Evolutionary conservation across 2,329 filamentous ascomycete species (phyloP), one percentile per base, ranked within the genome.

Genomic region (Uncinocarpus reesii): DNA sequence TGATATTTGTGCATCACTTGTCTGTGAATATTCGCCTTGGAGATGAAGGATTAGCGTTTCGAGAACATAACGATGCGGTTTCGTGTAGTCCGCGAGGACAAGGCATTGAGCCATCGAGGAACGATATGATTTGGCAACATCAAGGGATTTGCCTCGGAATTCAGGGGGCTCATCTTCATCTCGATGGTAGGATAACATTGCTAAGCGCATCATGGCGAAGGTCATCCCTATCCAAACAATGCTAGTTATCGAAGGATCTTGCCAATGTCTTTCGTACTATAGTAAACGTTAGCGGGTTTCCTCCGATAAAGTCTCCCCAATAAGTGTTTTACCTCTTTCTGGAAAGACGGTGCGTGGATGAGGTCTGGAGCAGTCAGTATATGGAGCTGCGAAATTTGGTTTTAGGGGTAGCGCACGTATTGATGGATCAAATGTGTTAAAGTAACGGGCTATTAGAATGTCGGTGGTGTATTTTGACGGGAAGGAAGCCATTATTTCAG

Each of bases 361-460:
- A 92, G 80, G 60, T 79, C 81, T 62, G 34, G n/a, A 40, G 31
- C 2, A 21, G 26, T 47, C 26, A 47, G 34, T 21, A 32, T 15
- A 21, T 24, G 4, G 10, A 36, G 8, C 23, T 16, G n/a, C 15
- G 7, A 4, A 15, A 49, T 4, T 61, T 38, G 6, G 42, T 20
- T 21, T 28, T 31, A 38, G 42, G 26, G 31, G 32, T 3, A 49
- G 81, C 78, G 57, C 60, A 72, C 70, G 75, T 43, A 78, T 75
- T 23, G 76, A 74, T 11, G 78, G 79, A 56, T 82, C 79, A 56
- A 79, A 80, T 23, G 84, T 90, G 62, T 90, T 90, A 71, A 96
- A 95, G 62, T 93, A 98, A 52, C 90, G 80, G 53, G 83, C 82
- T 52, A 95, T 84, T 15, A 96, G 73, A 20, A 86, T 81, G 58